phyloP scores from a whole-genome alignment of 2,329 filamentous ascomycete species.

The Blumeriella jaapii region DNA sequence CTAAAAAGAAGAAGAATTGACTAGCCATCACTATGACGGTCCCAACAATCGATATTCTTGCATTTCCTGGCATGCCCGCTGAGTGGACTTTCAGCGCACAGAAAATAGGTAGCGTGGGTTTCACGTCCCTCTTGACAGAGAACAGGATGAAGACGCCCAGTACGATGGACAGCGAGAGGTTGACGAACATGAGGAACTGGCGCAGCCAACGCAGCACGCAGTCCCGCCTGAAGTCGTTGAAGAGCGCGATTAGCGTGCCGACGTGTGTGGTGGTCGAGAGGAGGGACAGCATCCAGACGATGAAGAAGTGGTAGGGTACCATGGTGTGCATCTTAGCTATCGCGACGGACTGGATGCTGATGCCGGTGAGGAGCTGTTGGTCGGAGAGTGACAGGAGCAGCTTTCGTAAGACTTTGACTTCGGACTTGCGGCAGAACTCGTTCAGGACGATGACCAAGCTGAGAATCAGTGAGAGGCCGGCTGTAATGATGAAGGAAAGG shows the following conservation, averaged over 20 bases:
- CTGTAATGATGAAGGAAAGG: conserved; percentile 56
- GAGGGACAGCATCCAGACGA: conserved; percentile 56
- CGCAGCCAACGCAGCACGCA: conserved; percentile 56
- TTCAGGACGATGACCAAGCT: conserved; percentile 45
- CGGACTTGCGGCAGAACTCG: conserved; percentile 35
- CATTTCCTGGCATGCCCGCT: conserved; percentile 29
- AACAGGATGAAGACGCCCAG: conserved; percentile 93
- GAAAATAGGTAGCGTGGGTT: conserved; percentile 45
- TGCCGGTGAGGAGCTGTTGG: conserved; percentile 57
- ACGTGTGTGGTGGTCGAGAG: conserved; percentile 56
- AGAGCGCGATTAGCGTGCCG: conserved; percentile 50
- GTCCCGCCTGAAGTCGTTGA: conserved; percentile 54
- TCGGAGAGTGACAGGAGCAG: conserved; percentile 54
- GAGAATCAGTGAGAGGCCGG: conserved; percentile 42
- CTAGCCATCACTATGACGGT: conserved; percentile 50
- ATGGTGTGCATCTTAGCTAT: conserved; percentile 47
- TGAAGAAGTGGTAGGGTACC: conserved; percentile 58
- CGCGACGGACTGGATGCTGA: conserved; percentile 54
- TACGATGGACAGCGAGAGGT: conserved; percentile 54
- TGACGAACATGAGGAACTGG: conserved; percentile 54
- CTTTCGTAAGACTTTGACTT: conserved; percentile 46
- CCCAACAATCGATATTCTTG: conserved; percentile 40
- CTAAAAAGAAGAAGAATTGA: conserved; percentile 45
- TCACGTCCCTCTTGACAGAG: conserved; percentile 72
- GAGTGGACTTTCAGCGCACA: conserved; percentile 45